Percentiles rank a stretch among this genome's conserved stretches.
Evolutionary conservation across 495 filamentous ascomycete species (phyloP).

Genomic region (Penicillium simplicissimum): DNA sequence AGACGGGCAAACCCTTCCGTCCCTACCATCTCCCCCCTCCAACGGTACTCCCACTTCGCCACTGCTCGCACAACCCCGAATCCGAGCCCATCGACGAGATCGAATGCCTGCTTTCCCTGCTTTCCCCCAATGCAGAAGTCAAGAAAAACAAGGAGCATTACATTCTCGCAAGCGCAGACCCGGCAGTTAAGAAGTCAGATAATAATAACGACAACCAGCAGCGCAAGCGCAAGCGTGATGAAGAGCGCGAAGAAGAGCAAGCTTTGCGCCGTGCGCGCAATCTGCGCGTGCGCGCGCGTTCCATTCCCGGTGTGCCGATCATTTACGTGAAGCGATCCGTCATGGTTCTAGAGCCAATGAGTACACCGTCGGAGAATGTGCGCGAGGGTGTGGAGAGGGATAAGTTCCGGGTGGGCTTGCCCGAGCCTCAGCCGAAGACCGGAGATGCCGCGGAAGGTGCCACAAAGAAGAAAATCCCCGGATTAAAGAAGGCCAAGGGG

Average conservation of each 20-base stretch:
- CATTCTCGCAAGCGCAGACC: conserved; percentile 71
- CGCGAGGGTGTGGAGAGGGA: conserved; percentile 67
- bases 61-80: conserved; percentile 86
- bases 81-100: conserved; percentile 71
- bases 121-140: conserved; percentile 64
- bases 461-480: conserved; percentile 55
- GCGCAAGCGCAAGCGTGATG: conserved; percentile 32
- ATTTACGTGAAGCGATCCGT: conserved; percentile 84
- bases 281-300: conserved; percentile 37
- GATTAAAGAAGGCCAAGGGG: conserved; percentile 70
- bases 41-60: conserved; percentile 69
- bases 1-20: conserved; percentile 44
- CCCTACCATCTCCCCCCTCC: conserved; percentile 47
- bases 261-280: conserved; percentile 35
- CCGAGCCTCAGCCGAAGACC: conserved; percentile 48
- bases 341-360: conserved; percentile 91
- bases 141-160: conserved; percentile 86
- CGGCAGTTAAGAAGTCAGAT: conserved; percentile 28
- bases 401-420: conserved; percentile 75
- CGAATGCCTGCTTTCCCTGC: conserved; percentile 76
- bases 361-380: conserved; percentile 57
- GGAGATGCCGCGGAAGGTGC: conserved; percentile 36
- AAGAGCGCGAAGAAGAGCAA: conserved; percentile 36
- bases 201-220: conserved; percentile 24
- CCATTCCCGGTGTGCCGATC: conserved; percentile 71